Conservation (phyloP, 305 asterid genomes). For the Petunia hybrid region DNA sequence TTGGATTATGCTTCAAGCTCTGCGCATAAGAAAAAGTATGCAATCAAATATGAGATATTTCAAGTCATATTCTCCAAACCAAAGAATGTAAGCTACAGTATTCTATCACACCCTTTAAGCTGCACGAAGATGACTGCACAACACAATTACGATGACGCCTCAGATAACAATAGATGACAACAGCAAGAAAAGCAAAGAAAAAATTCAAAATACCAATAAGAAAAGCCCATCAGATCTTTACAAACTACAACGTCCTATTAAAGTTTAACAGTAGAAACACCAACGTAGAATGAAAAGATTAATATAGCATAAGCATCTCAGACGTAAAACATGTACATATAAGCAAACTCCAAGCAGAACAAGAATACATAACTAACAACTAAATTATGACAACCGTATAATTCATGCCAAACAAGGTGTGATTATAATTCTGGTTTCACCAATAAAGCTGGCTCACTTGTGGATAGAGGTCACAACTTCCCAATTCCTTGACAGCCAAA, state of each 20-base stretch:
- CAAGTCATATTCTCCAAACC: not conserved
- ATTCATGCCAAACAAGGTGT: not conserved
- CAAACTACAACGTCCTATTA: not conserved
- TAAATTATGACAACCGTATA: slow-evolving; percentile 22
- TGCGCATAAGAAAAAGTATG: slow-evolving; percentile 41
- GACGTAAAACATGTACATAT: not conserved
- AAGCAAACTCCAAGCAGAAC: slow-evolving; percentile 23
- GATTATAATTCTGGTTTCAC: slow-evolving; percentile 24
- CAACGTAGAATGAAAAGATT: not conserved
- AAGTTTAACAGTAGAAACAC: not conserved
- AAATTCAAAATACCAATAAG: not conserved
- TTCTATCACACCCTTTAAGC: slow-evolving; percentile 1
- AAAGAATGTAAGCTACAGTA: slow-evolving; percentile 10
- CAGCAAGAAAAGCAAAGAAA: slow-evolving; percentile 12
- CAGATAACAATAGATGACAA: slow-evolving; percentile 6
- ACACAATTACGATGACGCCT: not conserved
- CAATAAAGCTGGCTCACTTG: slow-evolving; percentile 62
- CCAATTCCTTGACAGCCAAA: slow-evolving; percentile 97
- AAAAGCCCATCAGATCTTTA: slow-evolving; percentile 13
- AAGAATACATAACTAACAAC: slow-evolving; percentile 9
- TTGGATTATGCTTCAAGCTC: slow-evolving; percentile 96
- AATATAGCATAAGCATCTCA: not conserved
- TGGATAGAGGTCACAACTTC: slow-evolving; percentile 98
- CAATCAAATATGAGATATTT: not conserved
- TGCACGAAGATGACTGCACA: not conserved